These are phyloP conservation scores for Aphanoascus verrucosus DNA, from an alignment of 2,329 filamentous ascomycete species.

Conservation along the genomic window DNA sequence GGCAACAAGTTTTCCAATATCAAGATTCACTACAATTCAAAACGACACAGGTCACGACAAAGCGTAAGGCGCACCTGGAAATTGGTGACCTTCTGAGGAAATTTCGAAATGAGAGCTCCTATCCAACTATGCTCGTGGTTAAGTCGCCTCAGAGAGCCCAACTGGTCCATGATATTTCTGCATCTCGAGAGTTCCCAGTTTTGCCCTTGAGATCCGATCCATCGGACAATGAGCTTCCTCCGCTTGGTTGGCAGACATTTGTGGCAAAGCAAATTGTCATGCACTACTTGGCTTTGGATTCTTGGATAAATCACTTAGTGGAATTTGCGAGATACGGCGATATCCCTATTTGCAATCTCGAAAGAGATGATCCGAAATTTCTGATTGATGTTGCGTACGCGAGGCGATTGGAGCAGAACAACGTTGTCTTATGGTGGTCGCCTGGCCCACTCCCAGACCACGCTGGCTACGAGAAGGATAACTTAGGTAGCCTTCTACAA, in stretches of 20 bases:
- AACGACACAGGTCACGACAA: slow-evolving; percentile 75
- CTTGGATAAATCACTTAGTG: slow-evolving; percentile 82
- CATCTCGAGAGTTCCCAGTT: slow-evolving; percentile 73
- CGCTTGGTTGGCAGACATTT: slow-evolving; percentile 86
- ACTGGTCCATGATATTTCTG: slow-evolving; percentile 73
- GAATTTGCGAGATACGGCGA: slow-evolving; percentile 85
- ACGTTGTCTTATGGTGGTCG: slow-evolving; percentile 97
- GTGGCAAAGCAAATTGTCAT: slow-evolving; percentile 75
- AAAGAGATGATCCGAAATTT: slow-evolving; percentile 86
- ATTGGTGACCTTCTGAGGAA: slow-evolving; percentile 81
- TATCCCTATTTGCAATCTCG: slow-evolving; percentile 87
- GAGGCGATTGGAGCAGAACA: slow-evolving; percentile 75
- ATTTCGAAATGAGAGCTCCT: slow-evolving; percentile 71
- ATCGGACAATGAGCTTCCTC: slow-evolving; percentile 75
- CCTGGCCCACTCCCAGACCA: slow-evolving; percentile 78
- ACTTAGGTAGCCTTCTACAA: slow-evolving; percentile 72
- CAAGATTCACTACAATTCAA: slow-evolving; percentile 79
- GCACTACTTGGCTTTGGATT: slow-evolving; percentile 84
- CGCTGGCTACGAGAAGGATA: slow-evolving; percentile 88
- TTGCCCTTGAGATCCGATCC: slow-evolving; percentile 71
- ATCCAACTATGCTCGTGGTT: slow-evolving; percentile 72
- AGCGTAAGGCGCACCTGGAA: slow-evolving; percentile 78
- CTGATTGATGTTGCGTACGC: slow-evolving; percentile 95
- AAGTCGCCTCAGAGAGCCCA: slow-evolving; percentile 78
- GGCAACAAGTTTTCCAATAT: slow-evolving; percentile 76